These are phyloP conservation scores for Neostapfia colusana DNA, from an alignment of 176 grass and related monocot genomes.

Conservation along the genomic window DNA sequence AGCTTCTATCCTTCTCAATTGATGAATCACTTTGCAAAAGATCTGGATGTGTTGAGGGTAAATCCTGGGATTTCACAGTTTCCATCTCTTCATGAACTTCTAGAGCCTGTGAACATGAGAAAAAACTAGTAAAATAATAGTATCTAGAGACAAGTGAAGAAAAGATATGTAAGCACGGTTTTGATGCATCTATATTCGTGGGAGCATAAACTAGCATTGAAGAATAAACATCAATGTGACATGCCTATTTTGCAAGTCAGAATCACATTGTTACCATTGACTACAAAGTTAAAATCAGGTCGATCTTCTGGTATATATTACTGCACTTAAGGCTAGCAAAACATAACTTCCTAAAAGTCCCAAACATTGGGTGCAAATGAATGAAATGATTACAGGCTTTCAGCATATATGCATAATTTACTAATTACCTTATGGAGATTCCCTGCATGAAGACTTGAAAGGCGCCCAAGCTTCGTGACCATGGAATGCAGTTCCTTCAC, in stretches of 20 bases:
- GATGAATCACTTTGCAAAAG: constrained; percentile 60
- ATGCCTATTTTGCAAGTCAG: not conserved
- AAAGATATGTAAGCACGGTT: constrained; percentile 3
- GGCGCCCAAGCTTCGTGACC: constrained; percentile 77
- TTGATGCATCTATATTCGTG: constrained; percentile 7
- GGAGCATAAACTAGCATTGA: constrained; percentile 5
- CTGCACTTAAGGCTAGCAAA: not conserved
- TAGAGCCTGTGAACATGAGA: constrained; percentile 66
- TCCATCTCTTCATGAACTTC: constrained; percentile 89
- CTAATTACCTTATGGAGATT: constrained; percentile 87
- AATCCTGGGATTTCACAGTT: constrained; percentile 72
- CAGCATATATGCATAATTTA: constrained; percentile 24
- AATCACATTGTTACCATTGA: not conserved
- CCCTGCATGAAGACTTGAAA: constrained; percentile 88
- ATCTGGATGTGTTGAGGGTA: constrained; percentile 66
- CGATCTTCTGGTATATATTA: not conserved
- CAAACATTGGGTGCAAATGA: not conserved
- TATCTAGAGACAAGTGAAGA: constrained; percentile 25
- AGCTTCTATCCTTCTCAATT: constrained; percentile 53
- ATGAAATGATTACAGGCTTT: not conserved
- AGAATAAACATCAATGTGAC: not conserved
- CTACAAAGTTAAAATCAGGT: constrained; percentile 2
- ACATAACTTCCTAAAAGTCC: not conserved
- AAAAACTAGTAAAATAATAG: constrained; percentile 28
- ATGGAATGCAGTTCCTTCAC: constrained; percentile 78